phyloP scores from a whole-genome alignment of 2,329 filamentous ascomycete genomes.

The Cercospora sp. region DNA sequence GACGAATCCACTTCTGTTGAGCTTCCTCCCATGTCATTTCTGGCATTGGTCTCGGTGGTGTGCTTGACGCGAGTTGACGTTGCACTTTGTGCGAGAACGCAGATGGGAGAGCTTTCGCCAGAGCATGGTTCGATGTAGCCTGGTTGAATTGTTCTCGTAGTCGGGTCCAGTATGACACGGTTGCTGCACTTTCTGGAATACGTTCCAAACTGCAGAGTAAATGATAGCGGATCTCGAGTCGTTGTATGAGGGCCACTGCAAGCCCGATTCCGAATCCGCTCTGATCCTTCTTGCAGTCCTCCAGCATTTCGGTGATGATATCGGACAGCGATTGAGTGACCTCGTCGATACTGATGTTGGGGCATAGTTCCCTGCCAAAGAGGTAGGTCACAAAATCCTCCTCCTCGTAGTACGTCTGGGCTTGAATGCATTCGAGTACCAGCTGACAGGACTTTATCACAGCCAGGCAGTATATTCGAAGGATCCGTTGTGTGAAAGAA shows the following conservation, averaged over 20 bases:
- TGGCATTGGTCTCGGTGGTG: slow-evolving; percentile 88
- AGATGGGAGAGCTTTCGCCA: slow-evolving; percentile 68
- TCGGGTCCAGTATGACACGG: slow-evolving; percentile 38
- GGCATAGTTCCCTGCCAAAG: slow-evolving; percentile 76
- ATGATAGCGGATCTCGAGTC: slow-evolving; percentile 66
- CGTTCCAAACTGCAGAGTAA: slow-evolving; percentile 52
- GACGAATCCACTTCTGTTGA: slow-evolving; percentile 64
- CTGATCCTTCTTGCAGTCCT: slow-evolving; percentile 44
- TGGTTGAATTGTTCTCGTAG: slow-evolving; percentile 32
- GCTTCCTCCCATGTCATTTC: slow-evolving; percentile 72
- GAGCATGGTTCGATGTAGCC: slow-evolving; percentile 57
- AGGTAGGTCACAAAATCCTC: slow-evolving; percentile 95
- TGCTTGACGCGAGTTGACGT: slow-evolving; percentile 85
- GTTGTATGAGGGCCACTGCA: slow-evolving; percentile 36
- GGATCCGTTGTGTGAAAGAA: slow-evolving; percentile 53
- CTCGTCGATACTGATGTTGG: slow-evolving; percentile 59
- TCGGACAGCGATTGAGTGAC: slow-evolving; percentile 57
- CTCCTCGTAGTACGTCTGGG: slow-evolving; percentile 94
- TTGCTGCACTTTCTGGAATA: slow-evolving; percentile 39
- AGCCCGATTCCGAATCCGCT: slow-evolving; percentile 18
- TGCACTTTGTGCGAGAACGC: slow-evolving; percentile 90
- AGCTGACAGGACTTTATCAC: slow-evolving; percentile 79
- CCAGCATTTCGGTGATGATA: slow-evolving; percentile 46
- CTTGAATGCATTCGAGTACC: slow-evolving; percentile 73
- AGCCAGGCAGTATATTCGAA: slow-evolving; percentile 83